Conservation (phyloP, 2,329 filamentous ascomycete species). For the Boeremia lycopersici region DNA sequence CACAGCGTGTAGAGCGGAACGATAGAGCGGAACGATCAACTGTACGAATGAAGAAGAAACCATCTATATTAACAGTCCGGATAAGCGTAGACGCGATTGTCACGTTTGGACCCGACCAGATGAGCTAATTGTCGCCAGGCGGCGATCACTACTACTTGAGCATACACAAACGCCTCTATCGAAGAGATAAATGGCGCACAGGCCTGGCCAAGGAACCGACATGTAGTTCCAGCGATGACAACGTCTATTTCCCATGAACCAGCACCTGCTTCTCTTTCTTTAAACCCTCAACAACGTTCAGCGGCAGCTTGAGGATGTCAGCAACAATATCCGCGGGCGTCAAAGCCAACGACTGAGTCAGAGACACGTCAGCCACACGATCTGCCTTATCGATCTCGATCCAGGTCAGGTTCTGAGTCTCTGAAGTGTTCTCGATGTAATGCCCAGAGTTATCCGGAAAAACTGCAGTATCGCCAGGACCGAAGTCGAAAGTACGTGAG, state of each 20-base stretch:
- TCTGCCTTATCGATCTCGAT: constrained; percentile 74
- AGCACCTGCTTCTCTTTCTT: constrained; percentile 70
- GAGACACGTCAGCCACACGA: constrained; percentile 67
- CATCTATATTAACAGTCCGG: too few species aligned
- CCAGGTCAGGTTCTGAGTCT: constrained; percentile 68
- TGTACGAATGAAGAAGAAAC: too few species aligned
- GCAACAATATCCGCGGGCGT: constrained; percentile 69
- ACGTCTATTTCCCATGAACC: constrained; percentile 34
- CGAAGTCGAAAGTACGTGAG: constrained; percentile 70
- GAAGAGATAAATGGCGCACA: not conserved
- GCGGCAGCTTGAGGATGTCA: constrained; percentile 63
- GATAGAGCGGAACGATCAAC: too few species aligned
- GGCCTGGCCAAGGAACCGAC: too few species aligned
- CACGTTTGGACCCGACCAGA: too few species aligned
- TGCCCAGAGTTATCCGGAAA: constrained; percentile 71
- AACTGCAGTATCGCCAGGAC: constrained; percentile 69
- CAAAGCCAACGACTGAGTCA: constrained; percentile 72
- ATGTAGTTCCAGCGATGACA: not conserved
- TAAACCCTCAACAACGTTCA: constrained; percentile 61
- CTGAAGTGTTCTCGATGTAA: constrained; percentile 72
- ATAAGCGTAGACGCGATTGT: too few species aligned
- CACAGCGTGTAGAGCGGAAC: too few species aligned
- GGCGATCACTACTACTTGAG: too few species aligned
- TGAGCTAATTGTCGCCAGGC: too few species aligned
- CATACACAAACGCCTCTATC: not conserved